Percentiles rank a stretch among this genome's conserved stretches.
Conservation (phyloP, 441 rosid genomes). For the Pelargonium australe region DNA sequence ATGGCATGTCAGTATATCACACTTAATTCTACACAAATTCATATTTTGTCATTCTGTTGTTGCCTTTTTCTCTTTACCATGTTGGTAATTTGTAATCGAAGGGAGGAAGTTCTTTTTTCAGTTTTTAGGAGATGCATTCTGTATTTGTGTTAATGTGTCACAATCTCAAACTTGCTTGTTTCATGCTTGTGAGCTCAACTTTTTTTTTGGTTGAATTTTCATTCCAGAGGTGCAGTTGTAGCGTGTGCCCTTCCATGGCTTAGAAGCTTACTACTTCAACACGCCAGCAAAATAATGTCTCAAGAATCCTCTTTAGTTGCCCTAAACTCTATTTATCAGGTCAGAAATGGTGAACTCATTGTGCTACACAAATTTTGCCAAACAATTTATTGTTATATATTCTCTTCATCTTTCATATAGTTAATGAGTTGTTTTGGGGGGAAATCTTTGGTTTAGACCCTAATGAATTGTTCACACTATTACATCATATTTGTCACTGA, state of each 20-base stretch:
- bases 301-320: conserved; percentile 72
- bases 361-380: background rate
- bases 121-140: background rate
- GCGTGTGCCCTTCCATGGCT: conserved; percentile 89
- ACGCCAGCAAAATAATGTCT: conserved; percentile 77
- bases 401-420: background rate
- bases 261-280: conserved; percentile 66
- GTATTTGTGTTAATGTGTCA: conserved; percentile 6
- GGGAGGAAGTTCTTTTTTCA: background rate
- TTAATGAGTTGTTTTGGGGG: background rate
- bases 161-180: background rate
- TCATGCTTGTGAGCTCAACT: background rate
- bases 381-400: background rate
- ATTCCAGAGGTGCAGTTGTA: conserved; percentile 72
- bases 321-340: conserved; percentile 83
- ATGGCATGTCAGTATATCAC: background rate
- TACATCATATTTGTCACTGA: background rate
- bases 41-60: background rate
- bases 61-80: background rate
- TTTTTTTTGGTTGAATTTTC: conserved; percentile 3
- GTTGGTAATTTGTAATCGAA: background rate
- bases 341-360: conserved; percentile 23
- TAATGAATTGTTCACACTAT: background rate
- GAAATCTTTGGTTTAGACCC: background rate
- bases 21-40: background rate